Conservation (phyloP, 1,284 basidiomycete genomes). For the Mycena sp. region DNA sequence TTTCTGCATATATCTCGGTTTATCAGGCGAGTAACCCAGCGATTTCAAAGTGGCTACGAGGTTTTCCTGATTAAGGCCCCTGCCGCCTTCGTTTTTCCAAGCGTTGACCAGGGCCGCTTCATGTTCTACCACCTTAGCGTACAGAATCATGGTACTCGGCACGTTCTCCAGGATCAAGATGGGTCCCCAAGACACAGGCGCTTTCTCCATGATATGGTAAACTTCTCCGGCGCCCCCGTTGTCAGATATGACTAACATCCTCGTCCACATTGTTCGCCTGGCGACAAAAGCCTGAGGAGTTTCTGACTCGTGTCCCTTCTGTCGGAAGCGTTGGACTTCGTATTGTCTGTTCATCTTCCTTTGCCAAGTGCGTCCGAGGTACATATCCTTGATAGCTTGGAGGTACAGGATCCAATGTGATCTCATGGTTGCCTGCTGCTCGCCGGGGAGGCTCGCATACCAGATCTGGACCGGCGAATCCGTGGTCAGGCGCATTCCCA, state of each 20-base stretch:
- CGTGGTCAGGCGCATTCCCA: neutral
- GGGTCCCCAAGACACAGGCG: no score
- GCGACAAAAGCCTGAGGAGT: neutral
- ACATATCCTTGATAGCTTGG: neutral
- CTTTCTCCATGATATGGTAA: no score
- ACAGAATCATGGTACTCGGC: neutral
- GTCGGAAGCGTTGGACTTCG: constrained; percentile 6
- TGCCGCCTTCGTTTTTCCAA: no score
- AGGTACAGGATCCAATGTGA: no score
- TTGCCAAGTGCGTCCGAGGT: constrained; percentile 11
- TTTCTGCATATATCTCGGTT: neutral
- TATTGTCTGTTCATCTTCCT: constrained; percentile 11
- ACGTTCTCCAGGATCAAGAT: neutral
- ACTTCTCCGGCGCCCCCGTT: neutral
- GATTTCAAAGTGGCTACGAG: neutral
- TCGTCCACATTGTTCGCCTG: neutral
- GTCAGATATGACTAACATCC: neutral
- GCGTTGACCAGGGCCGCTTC: neutral
- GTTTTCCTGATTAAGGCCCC: neutral
- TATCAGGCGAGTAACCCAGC: neutral
- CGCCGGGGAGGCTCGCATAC: neutral
- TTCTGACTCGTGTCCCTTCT: neutral
- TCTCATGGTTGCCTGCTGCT: neutral
- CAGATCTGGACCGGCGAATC: neutral
- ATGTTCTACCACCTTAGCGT: neutral